Percentiles rank a stretch among this genome's conserved stretches.
phyloP scores from a whole-genome alignment of 306 rosid species.

The Dicorynia guianensis region DNA sequence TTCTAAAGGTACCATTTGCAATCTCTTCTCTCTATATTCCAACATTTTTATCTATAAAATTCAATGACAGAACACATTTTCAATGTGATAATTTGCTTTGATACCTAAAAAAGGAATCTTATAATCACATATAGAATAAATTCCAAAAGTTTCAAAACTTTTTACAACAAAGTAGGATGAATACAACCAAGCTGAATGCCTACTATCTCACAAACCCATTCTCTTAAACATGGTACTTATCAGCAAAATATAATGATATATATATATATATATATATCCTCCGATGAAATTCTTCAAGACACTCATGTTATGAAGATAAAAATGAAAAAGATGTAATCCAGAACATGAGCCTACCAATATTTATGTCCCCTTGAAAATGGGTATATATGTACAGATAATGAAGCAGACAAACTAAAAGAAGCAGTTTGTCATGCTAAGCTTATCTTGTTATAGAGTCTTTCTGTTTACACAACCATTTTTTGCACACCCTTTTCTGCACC shows the following conservation, averaged over 20 bases:
- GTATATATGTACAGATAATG: background rate
- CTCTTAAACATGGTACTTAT: constrained; percentile 3
- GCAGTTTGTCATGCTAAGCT: background rate
- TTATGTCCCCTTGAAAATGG: constrained; percentile 20
- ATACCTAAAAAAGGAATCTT: constrained; percentile 17
- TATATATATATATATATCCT: background rate
- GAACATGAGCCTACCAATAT: constrained; percentile 9
- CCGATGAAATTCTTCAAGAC: constrained; percentile 9
- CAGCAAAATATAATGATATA: background rate
- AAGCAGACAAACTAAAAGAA: background rate
- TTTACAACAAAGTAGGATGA: constrained; percentile 12
- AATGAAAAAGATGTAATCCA: constrained; percentile 29
- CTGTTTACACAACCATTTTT: no score
- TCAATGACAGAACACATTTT: constrained; percentile 7
- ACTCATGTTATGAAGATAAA: constrained; percentile 3
- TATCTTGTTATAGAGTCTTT: no score
- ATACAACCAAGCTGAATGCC: constrained; percentile 5
- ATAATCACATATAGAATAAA: constrained; percentile 21
- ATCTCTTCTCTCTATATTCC: constrained; percentile 75
- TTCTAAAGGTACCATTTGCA: constrained; percentile 78
- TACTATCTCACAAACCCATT: constrained; percentile 7
- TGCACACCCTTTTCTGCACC: no score
- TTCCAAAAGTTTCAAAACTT: background rate
- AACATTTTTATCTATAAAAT: constrained; percentile 69
- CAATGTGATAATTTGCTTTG: constrained; percentile 27